Evolutionary conservation across 2,329 filamentous ascomycete genomes (phyloP).

Genomic region (Nakataea oryzae): DNA sequence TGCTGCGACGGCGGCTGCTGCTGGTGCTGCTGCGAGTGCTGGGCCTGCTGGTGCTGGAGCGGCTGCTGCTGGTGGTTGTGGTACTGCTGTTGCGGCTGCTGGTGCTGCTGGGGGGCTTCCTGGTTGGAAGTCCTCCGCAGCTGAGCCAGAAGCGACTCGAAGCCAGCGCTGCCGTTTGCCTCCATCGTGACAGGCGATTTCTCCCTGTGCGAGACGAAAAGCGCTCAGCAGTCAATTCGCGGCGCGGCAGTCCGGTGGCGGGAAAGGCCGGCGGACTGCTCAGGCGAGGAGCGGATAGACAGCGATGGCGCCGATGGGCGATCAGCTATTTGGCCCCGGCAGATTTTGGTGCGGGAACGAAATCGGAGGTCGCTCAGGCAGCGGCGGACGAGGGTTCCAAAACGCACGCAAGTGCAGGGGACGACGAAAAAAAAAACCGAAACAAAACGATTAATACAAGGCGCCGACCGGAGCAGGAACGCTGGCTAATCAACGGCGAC

Average conservation of each 20-base stretch:
- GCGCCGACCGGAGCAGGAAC: neutral
- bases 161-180: conserved; percentile 15
- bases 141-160: conserved; percentile 31
- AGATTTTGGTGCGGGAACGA: neutral
- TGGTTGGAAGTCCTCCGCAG: conserved; percentile 22
- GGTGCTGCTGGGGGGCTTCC: conserved; percentile 8
- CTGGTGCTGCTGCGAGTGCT: neutral
- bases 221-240: neutral
- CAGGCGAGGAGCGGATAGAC: neutral
- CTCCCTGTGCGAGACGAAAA: neutral
- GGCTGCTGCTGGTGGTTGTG: neutral
- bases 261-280: neutral
- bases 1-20: neutral
- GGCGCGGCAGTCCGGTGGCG: too few relatives aligned
- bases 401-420: neutral
- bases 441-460: neutral
- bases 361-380: neutral
- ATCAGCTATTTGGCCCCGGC: neutral
- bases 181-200: conserved; percentile 12
- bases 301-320: neutral
- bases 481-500: neutral
- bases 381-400: neutral
- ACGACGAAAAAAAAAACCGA: neutral
- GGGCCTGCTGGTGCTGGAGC: neutral
- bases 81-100: conserved; percentile 10